Percentiles rank a stretch among this genome's conserved stretches.
These are phyloP conservation scores for Trichoderma guizhouense DNA, from an alignment of 2,329 filamentous ascomycete species.

Conservation along the genomic window DNA sequence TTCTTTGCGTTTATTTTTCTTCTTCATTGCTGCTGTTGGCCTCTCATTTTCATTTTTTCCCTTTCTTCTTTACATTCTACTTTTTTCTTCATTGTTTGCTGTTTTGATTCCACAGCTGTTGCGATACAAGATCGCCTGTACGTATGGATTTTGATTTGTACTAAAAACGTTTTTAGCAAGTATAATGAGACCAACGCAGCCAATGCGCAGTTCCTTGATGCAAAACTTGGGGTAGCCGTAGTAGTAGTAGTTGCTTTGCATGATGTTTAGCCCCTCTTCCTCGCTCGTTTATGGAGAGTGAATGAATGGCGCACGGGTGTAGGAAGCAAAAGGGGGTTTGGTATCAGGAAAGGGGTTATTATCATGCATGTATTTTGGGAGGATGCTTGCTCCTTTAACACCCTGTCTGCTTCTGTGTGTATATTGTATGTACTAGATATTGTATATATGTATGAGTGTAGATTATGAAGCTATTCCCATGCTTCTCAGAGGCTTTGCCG, in stretches of 20 bases:
- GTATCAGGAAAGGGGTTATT: not conserved
- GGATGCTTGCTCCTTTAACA: not conserved
- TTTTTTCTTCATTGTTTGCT: slow-evolving; percentile 15
- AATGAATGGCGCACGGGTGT: not conserved
- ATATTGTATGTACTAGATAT: not conserved
- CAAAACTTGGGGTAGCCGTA: not conserved
- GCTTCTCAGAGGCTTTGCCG: not conserved
- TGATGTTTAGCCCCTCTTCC: too few species aligned
- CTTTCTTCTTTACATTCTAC: slow-evolving; percentile 8
- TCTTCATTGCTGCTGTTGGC: slow-evolving; percentile 22
- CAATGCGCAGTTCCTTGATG: slow-evolving; percentile 15
- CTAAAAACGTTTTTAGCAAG: slow-evolving; percentile 16
- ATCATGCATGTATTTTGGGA: not conserved
- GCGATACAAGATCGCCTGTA: slow-evolving; percentile 13
- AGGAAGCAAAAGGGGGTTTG: not conserved
- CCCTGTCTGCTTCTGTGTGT: not conserved
- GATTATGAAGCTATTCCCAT: not conserved
- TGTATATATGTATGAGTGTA: not conserved
- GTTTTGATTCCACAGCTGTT: slow-evolving; percentile 9
- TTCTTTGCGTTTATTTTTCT: slow-evolving; percentile 1
- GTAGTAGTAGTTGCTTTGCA: not conserved
- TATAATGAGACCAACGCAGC: slow-evolving; percentile 20
- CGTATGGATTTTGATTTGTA: slow-evolving; percentile 21
- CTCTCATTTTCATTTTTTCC: slow-evolving; percentile 10
- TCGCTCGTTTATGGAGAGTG: not conserved